Evolutionary conservation across 768 basidiomycete genomes (phyloP).

Genomic region (Suillus cothurnatus): DNA sequence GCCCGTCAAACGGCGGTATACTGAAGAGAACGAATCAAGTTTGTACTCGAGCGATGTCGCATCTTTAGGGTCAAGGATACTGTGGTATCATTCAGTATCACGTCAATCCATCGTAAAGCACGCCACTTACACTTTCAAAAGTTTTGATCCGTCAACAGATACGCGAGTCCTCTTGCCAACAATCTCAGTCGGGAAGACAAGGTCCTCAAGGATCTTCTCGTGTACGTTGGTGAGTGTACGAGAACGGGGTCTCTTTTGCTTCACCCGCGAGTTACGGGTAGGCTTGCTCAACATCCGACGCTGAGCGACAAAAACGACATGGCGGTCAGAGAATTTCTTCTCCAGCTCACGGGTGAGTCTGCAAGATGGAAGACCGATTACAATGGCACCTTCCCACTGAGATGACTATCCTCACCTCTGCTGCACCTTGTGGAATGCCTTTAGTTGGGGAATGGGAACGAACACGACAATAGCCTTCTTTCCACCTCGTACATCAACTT

Average conservation of each 20-base stretch:
- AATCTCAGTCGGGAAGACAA: constrained; percentile 98
- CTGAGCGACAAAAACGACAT: constrained; percentile 98
- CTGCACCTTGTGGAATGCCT: constrained; percentile 99
- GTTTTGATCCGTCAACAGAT: constrained; percentile 89
- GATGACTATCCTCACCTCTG: constrained; percentile 59
- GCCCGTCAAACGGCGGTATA: constrained; percentile 93
- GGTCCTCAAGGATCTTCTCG: constrained; percentile 98
- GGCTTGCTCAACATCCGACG: constrained; percentile 98
- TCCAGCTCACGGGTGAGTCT: constrained; percentile 98
- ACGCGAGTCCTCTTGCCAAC: constrained; percentile 98
- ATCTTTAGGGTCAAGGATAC: constrained; percentile 97
- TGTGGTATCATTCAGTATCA: constrained; percentile 36
- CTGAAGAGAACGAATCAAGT: constrained; percentile 97
- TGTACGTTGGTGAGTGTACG: constrained; percentile 97
- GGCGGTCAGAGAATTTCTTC: constrained; percentile 99
- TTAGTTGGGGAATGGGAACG: constrained; percentile 95
- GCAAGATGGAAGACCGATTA: constrained; percentile 15
- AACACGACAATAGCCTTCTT: constrained; percentile 99
- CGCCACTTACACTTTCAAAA: constrained; percentile 91
- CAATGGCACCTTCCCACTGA: background rate
- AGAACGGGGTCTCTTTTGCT: constrained; percentile 96
- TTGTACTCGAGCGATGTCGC: constrained; percentile 99
- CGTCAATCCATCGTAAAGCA: background rate
- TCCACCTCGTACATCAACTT: constrained; percentile 98
- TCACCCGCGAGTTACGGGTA: constrained; percentile 87